phyloP scores from a whole-genome alignment of 345 rosid genomes.

The Ceriops zippeliana region DNA sequence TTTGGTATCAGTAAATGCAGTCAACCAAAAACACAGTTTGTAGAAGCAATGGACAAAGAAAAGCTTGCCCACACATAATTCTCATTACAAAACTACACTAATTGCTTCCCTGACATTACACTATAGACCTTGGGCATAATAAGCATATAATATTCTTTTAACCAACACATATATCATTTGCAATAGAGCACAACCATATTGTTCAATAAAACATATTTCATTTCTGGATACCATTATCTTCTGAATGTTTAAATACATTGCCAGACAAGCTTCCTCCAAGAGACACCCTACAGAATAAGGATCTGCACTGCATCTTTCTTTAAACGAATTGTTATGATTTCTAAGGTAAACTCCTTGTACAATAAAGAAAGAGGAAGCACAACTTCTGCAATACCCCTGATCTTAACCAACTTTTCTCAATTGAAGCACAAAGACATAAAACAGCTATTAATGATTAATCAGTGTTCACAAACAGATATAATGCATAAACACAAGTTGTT shows the following conservation, averaged over 20 bases:
- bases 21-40: background rate
- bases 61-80: too few relatives aligned
- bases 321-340: background rate
- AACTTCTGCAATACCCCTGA: too few relatives aligned
- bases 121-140: background rate
- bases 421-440: too few relatives aligned
- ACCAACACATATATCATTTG: background rate
- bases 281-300: background rate
- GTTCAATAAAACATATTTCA: too few relatives aligned
- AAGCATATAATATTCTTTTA: background rate
- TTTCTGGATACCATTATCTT: too few relatives aligned
- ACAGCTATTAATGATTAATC: too few relatives aligned
- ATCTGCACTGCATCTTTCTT: background rate
- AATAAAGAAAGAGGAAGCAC: too few relatives aligned
- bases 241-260: background rate
- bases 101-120: background rate
- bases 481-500: background rate
- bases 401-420: too few relatives aligned
- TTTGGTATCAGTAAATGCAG: slow-evolving; percentile 9
- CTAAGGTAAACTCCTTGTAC: too few relatives aligned
- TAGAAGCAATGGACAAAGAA: too few relatives aligned
- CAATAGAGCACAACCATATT: background rate
- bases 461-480: background rate
- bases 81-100: background rate
- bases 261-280: background rate